phyloP scores from a whole-genome alignment of 139 green algal genomes.

The Micractinium conductrix region DNA sequence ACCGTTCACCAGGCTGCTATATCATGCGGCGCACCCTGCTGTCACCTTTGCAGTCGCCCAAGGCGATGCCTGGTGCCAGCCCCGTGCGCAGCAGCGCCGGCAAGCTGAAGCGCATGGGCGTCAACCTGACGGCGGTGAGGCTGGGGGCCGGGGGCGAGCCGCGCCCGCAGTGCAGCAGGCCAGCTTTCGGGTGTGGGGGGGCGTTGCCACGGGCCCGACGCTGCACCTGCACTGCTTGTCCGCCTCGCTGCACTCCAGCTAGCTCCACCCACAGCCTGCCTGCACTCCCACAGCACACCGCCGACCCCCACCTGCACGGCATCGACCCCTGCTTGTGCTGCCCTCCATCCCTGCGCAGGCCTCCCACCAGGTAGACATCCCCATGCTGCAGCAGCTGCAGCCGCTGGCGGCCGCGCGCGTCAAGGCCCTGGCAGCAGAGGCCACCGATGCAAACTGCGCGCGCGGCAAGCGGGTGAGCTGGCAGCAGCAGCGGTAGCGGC shows the following conservation, averaged over 20 bases:
- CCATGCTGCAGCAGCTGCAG: conserved; percentile 56
- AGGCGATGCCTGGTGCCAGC: neutral
- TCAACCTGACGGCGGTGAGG: conserved; percentile 22
- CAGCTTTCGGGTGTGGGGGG: too few species aligned
- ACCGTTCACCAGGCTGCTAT: too few species aligned
- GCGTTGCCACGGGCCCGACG: too few species aligned
- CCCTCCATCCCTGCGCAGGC: too few species aligned
- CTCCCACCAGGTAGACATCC: conserved; percentile 33
- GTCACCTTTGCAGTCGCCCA: neutral
- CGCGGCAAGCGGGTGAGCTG: conserved; percentile 24
- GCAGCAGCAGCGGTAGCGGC: neutral
- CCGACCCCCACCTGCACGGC: too few species aligned
- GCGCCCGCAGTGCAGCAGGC: too few species aligned
- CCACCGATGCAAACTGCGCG: conserved; percentile 20
- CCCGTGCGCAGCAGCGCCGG: neutral
- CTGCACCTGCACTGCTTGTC: neutral
- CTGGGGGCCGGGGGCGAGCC: neutral
- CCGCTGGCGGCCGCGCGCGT: conserved; percentile 17
- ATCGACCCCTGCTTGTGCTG: too few species aligned
- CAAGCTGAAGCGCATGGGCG: conserved; percentile 25
- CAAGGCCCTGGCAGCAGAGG: conserved; percentile 19
- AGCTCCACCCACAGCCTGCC: neutral
- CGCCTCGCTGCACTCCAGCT: neutral
- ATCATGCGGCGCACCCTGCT: neutral
- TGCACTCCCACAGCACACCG: neutral